Percentiles rank a stretch among this genome's conserved stretches.
Conservation (phyloP, 371 early-diverging fungal genomes). For the Smittium mucronatum region DNA sequence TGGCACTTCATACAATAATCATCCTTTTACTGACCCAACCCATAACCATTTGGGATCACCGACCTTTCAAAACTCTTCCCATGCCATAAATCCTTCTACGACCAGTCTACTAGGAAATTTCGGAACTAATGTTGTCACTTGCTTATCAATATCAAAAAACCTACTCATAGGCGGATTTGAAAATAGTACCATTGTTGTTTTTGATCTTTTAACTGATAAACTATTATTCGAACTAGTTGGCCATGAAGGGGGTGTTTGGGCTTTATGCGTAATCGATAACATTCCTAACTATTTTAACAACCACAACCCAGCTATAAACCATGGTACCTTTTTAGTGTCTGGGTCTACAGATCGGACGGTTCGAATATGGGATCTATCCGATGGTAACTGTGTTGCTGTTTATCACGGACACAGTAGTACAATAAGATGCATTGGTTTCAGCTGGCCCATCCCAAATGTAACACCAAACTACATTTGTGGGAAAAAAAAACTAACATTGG, state of each 20-base stretch:
- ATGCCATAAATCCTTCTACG: background rate
- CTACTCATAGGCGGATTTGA: conserved; percentile 88
- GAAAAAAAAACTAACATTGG: background rate
- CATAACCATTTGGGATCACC: background rate
- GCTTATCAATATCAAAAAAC: conserved; percentile 84
- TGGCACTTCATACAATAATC: conserved; percentile 24
- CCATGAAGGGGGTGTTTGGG: conserved; percentile 98
- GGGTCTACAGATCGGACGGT: conserved; percentile 97
- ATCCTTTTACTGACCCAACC: background rate
- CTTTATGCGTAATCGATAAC: conserved; percentile 75
- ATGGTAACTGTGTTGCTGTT: conserved; percentile 72
- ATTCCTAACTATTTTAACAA: conserved; percentile 45
- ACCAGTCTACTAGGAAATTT: conserved; percentile 37
- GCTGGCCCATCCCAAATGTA: background rate
- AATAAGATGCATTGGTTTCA: conserved; percentile 63
- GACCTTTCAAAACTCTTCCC: background rate
- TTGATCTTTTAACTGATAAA: conserved; percentile 65
- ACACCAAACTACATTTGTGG: background rate
- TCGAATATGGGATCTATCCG: conserved; percentile 89
- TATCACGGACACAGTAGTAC: conserved; percentile 93
- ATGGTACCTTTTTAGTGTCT: conserved; percentile 39
- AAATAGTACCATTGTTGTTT: conserved; percentile 73
- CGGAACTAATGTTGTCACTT: conserved; percentile 75
- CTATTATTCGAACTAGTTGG: conserved; percentile 57
- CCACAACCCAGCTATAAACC: background rate